phyloP scores from a whole-genome alignment of 1,284 basidiomycete genomes.

The Malassezia obtusa region DNA sequence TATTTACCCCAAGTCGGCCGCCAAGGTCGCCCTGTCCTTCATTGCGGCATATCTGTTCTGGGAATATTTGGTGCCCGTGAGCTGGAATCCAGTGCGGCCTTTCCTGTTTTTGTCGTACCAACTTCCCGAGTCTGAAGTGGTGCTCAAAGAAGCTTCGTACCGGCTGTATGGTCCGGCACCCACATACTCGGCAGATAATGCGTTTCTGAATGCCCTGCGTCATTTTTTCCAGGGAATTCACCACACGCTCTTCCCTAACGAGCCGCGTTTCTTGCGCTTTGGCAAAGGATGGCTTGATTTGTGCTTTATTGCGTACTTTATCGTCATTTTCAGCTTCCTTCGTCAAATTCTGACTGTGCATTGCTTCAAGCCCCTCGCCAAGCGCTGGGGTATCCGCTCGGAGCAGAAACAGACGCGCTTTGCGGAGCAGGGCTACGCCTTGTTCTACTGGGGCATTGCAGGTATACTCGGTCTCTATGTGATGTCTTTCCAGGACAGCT shows the following conservation, averaged over 20 bases:
- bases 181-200: slow-evolving; percentile 4
- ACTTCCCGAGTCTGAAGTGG: slow-evolving; percentile 51
- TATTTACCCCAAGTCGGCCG: slow-evolving; percentile 30
- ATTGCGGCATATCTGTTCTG: slow-evolving; percentile 65
- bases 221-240: slow-evolving; percentile 17
- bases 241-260: slow-evolving; percentile 19
- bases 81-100: slow-evolving; percentile 65
- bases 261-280: slow-evolving; percentile 23
- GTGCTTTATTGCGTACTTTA: slow-evolving; percentile 71
- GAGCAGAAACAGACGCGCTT: slow-evolving; percentile 38
- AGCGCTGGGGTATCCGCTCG: slow-evolving; percentile 41
- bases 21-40: slow-evolving; percentile 59
- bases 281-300: slow-evolving; percentile 55
- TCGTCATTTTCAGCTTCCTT: slow-evolving; percentile 83
- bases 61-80: slow-evolving; percentile 53
- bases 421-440: slow-evolving; percentile 43
- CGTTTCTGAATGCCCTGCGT: slow-evolving; percentile 15
- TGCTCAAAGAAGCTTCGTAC: slow-evolving; percentile 49
- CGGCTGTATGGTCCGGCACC: slow-evolving; percentile 12
- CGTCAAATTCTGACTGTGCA: slow-evolving; percentile 68
- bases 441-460: slow-evolving; percentile 42
- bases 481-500: slow-evolving; percentile 75
- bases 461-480: slow-evolving; percentile 52
- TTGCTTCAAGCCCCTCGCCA: slow-evolving; percentile 62
- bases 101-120: slow-evolving; percentile 69